phyloP scores from a whole-genome alignment of 257 asterid genomes.

The Forsythia viridissima region DNA sequence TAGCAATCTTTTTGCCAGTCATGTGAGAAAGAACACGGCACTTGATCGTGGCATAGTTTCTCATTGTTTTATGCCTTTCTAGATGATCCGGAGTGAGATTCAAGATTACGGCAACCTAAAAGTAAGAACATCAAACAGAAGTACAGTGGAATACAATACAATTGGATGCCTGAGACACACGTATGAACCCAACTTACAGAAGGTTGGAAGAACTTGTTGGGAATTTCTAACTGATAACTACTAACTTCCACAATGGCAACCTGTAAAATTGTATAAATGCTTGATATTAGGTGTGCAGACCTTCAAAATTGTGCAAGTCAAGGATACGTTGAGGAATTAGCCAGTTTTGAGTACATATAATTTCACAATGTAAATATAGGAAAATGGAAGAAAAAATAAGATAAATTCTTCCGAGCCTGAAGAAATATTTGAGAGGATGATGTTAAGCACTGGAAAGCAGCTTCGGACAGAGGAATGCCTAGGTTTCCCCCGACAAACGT shows the following conservation, averaged over 20 bases:
- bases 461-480: constrained; percentile 48
- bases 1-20: constrained; percentile 34
- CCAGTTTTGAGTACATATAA: background rate
- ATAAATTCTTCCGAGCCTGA: constrained; percentile 29
- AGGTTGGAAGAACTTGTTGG: constrained; percentile 34
- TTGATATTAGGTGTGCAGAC: background rate
- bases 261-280: constrained; percentile 19
- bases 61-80: constrained; percentile 46
- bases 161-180: background rate
- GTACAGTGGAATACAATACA: background rate
- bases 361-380: background rate
- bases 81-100: constrained; percentile 54
- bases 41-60: constrained; percentile 35
- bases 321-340: background rate
- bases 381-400: background rate
- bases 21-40: constrained; percentile 36
- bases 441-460: constrained; percentile 34
- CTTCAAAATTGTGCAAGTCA: background rate
- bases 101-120: constrained; percentile 38
- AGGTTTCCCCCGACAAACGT: constrained; percentile 44
- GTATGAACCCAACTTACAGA: constrained; percentile 24
- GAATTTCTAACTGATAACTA: constrained; percentile 51
- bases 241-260: constrained; percentile 48
- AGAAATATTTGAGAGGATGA: constrained; percentile 27
- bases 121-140: background rate